These are phyloP conservation scores for Beauveria sp. DNA, from an alignment of 2,329 filamentous ascomycete genomes.

Conservation along the genomic window DNA sequence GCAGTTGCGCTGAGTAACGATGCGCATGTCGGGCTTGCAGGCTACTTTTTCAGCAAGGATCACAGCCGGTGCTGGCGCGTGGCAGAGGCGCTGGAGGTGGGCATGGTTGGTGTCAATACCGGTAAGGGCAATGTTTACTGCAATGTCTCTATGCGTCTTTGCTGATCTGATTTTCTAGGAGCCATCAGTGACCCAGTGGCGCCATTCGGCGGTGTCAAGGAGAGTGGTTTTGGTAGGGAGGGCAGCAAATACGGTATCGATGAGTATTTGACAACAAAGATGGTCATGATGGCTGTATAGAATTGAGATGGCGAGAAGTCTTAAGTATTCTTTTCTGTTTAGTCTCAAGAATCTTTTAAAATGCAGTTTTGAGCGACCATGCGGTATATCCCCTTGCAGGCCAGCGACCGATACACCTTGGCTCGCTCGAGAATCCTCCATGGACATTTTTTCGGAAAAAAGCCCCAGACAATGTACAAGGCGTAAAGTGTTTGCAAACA, in stretches of 20 bases:
- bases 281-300: conserved; percentile 24
- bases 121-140: conserved; percentile 10
- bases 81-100: conserved; percentile 49
- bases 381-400: too few relatives aligned
- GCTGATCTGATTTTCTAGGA: conserved; percentile 32
- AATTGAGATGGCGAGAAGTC: too few relatives aligned
- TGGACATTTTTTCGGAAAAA: not conserved
- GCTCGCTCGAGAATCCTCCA: too few relatives aligned
- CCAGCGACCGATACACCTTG: too few relatives aligned
- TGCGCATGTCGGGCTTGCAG: conserved; percentile 29
- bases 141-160: not conserved
- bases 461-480: too few relatives aligned
- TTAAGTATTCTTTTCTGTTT: too few relatives aligned
- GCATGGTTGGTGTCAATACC: conserved; percentile 57
- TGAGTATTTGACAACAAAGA: conserved; percentile 71
- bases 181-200: conserved; percentile 36
- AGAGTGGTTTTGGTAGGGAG: conserved; percentile 26
- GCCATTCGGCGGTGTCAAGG: conserved; percentile 28
- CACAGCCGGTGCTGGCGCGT: conserved; percentile 31
- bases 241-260: conserved; percentile 69
- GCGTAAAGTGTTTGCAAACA: not conserved
- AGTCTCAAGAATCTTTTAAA: too few relatives aligned
- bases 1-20: conserved; percentile 44
- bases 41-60: conserved; percentile 23
- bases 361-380: too few relatives aligned